phyloP scores from a whole-genome alignment of 164 flowering plant genomes.

The Stephania japonica region DNA sequence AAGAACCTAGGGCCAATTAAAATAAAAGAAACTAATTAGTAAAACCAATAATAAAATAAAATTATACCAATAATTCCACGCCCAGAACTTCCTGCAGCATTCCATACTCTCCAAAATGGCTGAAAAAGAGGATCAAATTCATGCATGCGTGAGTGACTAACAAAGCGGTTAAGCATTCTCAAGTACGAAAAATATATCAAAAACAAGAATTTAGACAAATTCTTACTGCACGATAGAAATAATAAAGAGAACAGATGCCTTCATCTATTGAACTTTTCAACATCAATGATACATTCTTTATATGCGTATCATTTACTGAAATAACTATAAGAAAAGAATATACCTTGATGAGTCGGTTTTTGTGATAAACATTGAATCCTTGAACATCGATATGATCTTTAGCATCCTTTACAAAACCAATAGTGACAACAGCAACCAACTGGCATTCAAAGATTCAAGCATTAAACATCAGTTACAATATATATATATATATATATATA shows the following conservation, averaged over 20 bases:
- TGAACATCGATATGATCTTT: slow-evolving; percentile 80
- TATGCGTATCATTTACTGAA: not conserved
- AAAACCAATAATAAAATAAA: not conserved
- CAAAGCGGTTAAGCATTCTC: too few species aligned
- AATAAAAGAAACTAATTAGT: not conserved
- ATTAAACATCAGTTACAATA: slow-evolving; percentile 12
- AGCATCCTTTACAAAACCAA: slow-evolving; percentile 99
- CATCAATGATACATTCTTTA: not conserved
- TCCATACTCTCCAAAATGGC: slow-evolving; percentile 94
- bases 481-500: not conserved
- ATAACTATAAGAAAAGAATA: not conserved
- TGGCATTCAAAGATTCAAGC: slow-evolving; percentile 19
- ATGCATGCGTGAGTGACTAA: too few species aligned
- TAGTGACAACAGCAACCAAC: slow-evolving; percentile 74
- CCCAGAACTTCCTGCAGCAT: slow-evolving; percentile 92
- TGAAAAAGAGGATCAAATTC: slow-evolving; percentile 20
- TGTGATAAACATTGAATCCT: slow-evolving; percentile 96
- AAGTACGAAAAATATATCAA: too few species aligned
- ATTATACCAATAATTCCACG: slow-evolving; percentile 86
- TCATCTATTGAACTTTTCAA: not conserved
- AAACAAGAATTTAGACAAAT: too few species aligned
- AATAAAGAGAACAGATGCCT: not conserved
- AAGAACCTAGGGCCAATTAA: not conserved
- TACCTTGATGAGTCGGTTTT: slow-evolving; percentile 92
- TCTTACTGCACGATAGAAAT: not conserved